Evolutionary conservation across 1,284 basidiomycete genomes (phyloP).

Genomic region (Athelia sp.): DNA sequence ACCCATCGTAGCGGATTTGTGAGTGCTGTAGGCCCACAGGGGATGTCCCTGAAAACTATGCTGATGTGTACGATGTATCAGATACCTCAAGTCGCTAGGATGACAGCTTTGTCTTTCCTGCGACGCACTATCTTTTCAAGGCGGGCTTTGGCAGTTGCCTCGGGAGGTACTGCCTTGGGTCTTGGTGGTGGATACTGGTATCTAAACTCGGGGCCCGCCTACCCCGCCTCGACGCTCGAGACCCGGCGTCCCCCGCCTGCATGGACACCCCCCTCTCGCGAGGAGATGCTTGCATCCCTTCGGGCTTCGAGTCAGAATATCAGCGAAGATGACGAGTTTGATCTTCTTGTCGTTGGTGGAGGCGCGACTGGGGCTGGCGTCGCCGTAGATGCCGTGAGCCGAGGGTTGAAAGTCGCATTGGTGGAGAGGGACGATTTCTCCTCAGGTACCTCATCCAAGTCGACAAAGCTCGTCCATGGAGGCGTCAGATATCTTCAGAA

Average conservation of each 20-base stretch:
- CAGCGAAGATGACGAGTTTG: constrained; percentile 51
- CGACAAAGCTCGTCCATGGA: constrained; percentile 96
- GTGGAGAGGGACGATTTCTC: constrained; percentile 94
- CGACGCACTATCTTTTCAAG: constrained; percentile 46
- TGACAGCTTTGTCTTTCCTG: constrained; percentile 16
- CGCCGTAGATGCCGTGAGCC: constrained; percentile 89
- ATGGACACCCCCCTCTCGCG: constrained; percentile 71
- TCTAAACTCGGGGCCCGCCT: constrained; percentile 65
- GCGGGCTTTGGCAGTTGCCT: constrained; percentile 44
- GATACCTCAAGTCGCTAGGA: background rate
- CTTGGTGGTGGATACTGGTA: constrained; percentile 63
- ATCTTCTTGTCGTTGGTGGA: constrained; percentile 85
- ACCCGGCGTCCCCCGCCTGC: constrained; percentile 62
- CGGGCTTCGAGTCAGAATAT: constrained; percentile 30
- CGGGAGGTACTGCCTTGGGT: constrained; percentile 45
- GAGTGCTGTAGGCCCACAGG: too few species aligned
- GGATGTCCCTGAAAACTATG: too few species aligned
- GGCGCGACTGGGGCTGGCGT: constrained; percentile 95
- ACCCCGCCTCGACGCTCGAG: constrained; percentile 55
- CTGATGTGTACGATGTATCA: too few species aligned
- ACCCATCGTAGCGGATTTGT: too few species aligned
- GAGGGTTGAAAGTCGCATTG: constrained; percentile 89
- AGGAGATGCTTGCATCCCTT: constrained; percentile 58
- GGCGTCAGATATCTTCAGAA: constrained; percentile 98
- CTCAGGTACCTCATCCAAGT: constrained; percentile 93